Base-by-base conservation (phyloP, 441 rosid species). In the Eutrema salsugineum region DNA sequence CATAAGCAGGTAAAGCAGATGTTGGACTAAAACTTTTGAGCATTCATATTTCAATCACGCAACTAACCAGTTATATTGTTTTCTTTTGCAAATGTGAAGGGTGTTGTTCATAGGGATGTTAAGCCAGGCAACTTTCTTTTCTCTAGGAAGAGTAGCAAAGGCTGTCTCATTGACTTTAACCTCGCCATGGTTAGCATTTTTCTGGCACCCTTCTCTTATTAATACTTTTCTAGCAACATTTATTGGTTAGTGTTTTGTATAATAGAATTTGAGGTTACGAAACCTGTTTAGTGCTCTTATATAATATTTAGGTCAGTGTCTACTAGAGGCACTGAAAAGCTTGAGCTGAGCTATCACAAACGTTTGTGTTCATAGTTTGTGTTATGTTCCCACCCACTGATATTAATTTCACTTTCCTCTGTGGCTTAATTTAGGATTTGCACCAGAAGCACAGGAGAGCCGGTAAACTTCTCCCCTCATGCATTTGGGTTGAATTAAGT, bases 101-200 rank as follows among this genome's bases (percentile, higher is more conserved):
- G 93, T 63, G 66, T 86, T 78, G 94, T 91, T 82, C 99, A 96
- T 38, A 91, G 96, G 78, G 99, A 96, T 86, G 96, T 96, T 57
- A 96, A 96, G 75, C 98, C 99, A 36, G 99, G 94, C 61, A 93
- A 96, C 81, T 96, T 96, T 78, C 97, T 96, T 48, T 96, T 91
- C 85, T 88, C 93, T 72, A 77, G 90, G 62, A 86, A 88, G 80
- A 79, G 85, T 55, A 85, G 60, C 66, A 87, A 80, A 80, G 99
- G 99, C 61, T 88, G 82, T 80, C 94, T 96, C 67, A 93, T 96
- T 43, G 98, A 96, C 78, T 96, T 96, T 83, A 96, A 96, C 81
- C 96, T 96, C 43, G 96, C 98, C 63, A 70, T 77, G 97, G 99
- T 96, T 77, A 86, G 97, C 82, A 70, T 49, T 42, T 71, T 16